These are phyloP conservation scores for Fomitiporia mediterranea DNA, from an alignment of 1,284 basidiomycete species.

Conservation along the genomic window DNA sequence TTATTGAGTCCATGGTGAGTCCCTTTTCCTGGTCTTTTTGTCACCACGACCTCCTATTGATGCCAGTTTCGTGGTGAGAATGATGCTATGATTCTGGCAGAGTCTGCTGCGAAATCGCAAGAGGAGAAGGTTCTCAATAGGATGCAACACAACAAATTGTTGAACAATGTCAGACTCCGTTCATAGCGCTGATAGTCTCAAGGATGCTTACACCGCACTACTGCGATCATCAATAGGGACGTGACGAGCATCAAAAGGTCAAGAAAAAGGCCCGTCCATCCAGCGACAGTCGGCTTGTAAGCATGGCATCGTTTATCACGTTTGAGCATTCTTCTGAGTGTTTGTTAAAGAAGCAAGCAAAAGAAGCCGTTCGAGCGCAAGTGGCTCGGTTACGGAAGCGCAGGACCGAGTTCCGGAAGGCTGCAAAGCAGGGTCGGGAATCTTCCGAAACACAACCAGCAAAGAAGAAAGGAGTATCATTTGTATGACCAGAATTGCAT, in stretches of 20 bases:
- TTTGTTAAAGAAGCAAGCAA: slow-evolving; percentile 13
- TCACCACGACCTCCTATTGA: neutral
- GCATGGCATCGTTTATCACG: neutral
- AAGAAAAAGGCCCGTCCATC: slow-evolving; percentile 3
- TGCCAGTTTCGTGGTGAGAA: too few relatives aligned
- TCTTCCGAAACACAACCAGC: neutral
- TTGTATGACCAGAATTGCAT: slow-evolving; percentile 3
- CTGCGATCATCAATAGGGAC: slow-evolving; percentile 9
- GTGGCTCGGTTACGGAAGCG: slow-evolving; percentile 12
- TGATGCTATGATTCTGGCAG: slow-evolving; percentile 16
- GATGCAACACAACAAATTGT: slow-evolving; percentile 13
- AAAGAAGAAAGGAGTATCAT: slow-evolving; percentile 16
- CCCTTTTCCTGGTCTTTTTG: neutral
- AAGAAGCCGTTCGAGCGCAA: slow-evolving; percentile 15
- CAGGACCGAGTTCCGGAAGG: slow-evolving; percentile 1
- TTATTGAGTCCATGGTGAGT: slow-evolving; percentile 14
- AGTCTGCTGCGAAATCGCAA: slow-evolving; percentile 10
- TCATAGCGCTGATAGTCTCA: neutral
- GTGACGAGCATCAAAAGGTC: slow-evolving; percentile 5
- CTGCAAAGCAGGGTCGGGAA: neutral
- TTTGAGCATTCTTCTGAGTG: neutral
- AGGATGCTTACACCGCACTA: neutral
- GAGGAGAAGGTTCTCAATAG: slow-evolving; percentile 9
- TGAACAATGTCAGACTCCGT: slow-evolving; percentile 4
- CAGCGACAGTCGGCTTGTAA: slow-evolving; percentile 10